Evolutionary conservation across 2,329 filamentous ascomycete species (phyloP).

Genomic region (Arthroderma sp.): DNA sequence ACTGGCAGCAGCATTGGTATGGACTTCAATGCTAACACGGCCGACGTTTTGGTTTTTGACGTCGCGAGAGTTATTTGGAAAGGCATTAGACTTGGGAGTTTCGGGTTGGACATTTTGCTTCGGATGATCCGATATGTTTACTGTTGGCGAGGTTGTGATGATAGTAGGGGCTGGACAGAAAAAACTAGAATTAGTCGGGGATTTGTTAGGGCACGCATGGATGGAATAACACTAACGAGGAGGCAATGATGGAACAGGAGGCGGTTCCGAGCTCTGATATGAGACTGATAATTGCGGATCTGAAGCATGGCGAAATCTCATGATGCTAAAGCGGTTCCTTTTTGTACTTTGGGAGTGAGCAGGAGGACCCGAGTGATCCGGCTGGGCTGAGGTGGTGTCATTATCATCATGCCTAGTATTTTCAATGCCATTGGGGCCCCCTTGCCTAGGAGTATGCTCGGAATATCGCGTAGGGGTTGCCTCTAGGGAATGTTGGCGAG

Average conservation of each 20-base stretch:
- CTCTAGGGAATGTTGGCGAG: too few species aligned
- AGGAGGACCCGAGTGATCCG: conserved; percentile 2
- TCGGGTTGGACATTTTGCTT: conserved; percentile 13
- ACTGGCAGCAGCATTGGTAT: too few species aligned
- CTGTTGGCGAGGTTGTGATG: conserved; percentile 82
- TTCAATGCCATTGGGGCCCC: conserved; percentile 7
- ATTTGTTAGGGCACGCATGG: too few species aligned
- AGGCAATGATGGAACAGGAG: conserved; percentile 27
- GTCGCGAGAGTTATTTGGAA: background rate
- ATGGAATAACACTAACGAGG: conserved; percentile 20
- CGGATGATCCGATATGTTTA: conserved; percentile 39
- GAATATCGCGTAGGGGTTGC: too few species aligned
- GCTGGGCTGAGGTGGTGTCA: background rate
- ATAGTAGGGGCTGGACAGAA: conserved; percentile 45
- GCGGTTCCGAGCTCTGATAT: conserved; percentile 48
- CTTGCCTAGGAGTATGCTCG: too few species aligned
- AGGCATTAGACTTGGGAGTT: background rate
- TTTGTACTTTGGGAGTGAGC: conserved; percentile 3
- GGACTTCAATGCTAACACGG: too few species aligned
- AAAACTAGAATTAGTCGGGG: background rate
- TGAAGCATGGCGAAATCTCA: conserved; percentile 83
- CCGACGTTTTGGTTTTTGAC: too few species aligned
- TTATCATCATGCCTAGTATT: background rate
- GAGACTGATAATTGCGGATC: conserved; percentile 76
- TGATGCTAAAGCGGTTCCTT: conserved; percentile 47